Evolutionary conservation across 495 filamentous ascomycete species (phyloP), one percentile per base, ranked within the genome.

Genomic region (Podospora pseudopauciseta): DNA sequence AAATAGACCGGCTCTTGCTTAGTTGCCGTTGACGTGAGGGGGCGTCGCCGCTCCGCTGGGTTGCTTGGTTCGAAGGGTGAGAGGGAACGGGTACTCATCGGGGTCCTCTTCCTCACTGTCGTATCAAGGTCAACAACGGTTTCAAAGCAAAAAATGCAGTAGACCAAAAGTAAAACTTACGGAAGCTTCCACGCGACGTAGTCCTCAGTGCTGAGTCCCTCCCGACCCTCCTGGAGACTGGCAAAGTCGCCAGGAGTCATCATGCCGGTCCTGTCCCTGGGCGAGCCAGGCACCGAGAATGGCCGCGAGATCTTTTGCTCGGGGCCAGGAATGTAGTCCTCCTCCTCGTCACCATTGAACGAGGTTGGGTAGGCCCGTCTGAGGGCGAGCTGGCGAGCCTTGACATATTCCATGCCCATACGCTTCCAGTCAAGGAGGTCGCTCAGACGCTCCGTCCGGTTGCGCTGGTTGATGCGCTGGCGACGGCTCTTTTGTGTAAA

Each of bases 171-270:
- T 13, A 16, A 9, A 27, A 90, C 93, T 90, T 86, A 97, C 91
- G 95, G 95, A 26, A 99, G 83, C 79, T 94, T 96, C 95, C 96
- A 99, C 56, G 95, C 90, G 70, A 98, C 91, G 75, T 99, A 98
- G 74, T 99, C 95, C 79, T 99, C 95, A 16, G 95, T 98, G 79
- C 87, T 93, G 70, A 99, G 79, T 3, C 95, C 95, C 78, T 99
- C 95, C 59, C 89, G 88, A 34, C 92, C 92, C 78, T 99, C 95
- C 79, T 98, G 96, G 30, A 99, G 80, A 62, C 92, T 96, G 2
- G 93, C 95, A 81, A 98, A 99, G 77, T 99, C 95, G 49, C 95
- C 95, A 19, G 95, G 95, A 1, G 95, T 99, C 96, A 99, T 98
- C 92, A 97, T 96, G 34, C 95, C 95, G 26, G 91, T 89, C 15